A percentile compares a stretch with the other conserved stretches of the same genome.
Evolutionary conservation across 768 basidiomycete genomes (phyloP).

Genomic region (Russula brevipes): DNA sequence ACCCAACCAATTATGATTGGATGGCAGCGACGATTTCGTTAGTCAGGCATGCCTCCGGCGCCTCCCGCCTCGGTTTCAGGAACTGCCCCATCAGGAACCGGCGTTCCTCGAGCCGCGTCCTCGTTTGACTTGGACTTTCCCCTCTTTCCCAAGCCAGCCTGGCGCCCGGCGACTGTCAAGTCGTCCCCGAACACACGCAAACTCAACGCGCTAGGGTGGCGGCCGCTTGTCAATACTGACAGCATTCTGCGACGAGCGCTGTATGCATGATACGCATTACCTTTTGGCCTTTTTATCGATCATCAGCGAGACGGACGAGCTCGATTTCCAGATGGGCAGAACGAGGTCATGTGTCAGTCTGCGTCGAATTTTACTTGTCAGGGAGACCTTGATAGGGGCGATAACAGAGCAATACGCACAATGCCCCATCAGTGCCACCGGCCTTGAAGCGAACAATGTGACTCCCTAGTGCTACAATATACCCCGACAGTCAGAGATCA

Average conservation of each 20-base stretch:
- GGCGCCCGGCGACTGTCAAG: slow-evolving; percentile 50
- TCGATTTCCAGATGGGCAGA: slow-evolving; percentile 96
- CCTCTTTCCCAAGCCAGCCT: slow-evolving; percentile 32
- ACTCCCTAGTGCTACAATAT: slow-evolving; percentile 54
- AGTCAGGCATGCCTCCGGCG: not conserved
- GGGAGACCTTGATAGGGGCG: not conserved
- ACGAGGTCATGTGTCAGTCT: slow-evolving; percentile 75
- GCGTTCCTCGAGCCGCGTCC: not conserved
- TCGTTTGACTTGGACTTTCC: slow-evolving; percentile 2
- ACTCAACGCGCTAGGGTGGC: slow-evolving; percentile 65
- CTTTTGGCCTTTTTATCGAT: slow-evolving; percentile 96
- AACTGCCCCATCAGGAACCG: not conserved
- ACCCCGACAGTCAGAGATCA: not conserved
- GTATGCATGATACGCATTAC: slow-evolving; percentile 37
- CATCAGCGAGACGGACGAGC: slow-evolving; percentile 83
- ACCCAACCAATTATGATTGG: no score
- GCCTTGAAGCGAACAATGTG: slow-evolving; percentile 66
- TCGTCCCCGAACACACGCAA: slow-evolving; percentile 80
- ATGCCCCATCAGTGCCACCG: slow-evolving; percentile 45
- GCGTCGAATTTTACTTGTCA: not conserved
- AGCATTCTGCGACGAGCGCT: not conserved
- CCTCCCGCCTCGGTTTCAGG: not conserved
- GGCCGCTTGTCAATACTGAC: not conserved
- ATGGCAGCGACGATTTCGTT: no score
- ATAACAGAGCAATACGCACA: slow-evolving; percentile 40